These are phyloP conservation scores for Sporisorium graminicola DNA, from an alignment of 1,284 basidiomycete species.

Conservation along the genomic window DNA sequence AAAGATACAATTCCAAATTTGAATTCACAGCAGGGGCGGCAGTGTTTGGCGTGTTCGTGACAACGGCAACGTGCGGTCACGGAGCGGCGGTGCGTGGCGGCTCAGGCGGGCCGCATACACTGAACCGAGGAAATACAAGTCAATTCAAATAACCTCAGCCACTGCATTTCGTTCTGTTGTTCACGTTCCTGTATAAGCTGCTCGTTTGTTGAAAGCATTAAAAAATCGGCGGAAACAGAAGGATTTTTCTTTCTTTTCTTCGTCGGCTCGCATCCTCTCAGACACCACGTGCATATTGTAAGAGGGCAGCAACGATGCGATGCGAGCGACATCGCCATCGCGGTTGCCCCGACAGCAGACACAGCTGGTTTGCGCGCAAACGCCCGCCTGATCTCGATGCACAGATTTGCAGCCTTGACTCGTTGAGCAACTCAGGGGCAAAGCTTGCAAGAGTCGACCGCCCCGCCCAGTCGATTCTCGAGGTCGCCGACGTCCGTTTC, in stretches of 20 bases:
- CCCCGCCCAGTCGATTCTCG: background rate
- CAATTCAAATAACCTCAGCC: too few relatives aligned
- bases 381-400: too few relatives aligned
- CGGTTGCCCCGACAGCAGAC: background rate
- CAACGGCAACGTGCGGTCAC: slow-evolving; percentile 19
- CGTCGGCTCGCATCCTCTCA: background rate
- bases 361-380: too few relatives aligned
- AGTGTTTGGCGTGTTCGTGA: slow-evolving; percentile 17
- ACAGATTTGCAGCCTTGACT: background rate
- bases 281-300: background rate
- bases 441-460: background rate
- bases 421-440: background rate
- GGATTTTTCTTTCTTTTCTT: background rate
- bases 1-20: background rate
- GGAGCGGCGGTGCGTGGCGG: slow-evolving; percentile 6
- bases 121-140: too few relatives aligned
- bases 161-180: background rate
- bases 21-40: background rate
- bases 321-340: background rate
- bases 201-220: slow-evolving; percentile 2
- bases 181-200: background rate
- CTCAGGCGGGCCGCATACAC: background rate
- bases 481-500: background rate
- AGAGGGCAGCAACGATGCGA: background rate
- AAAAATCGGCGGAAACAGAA: slow-evolving; percentile 1